Evolutionary conservation across 768 basidiomycete species (phyloP).

Genomic region (Suillus cothurnatus): DNA sequence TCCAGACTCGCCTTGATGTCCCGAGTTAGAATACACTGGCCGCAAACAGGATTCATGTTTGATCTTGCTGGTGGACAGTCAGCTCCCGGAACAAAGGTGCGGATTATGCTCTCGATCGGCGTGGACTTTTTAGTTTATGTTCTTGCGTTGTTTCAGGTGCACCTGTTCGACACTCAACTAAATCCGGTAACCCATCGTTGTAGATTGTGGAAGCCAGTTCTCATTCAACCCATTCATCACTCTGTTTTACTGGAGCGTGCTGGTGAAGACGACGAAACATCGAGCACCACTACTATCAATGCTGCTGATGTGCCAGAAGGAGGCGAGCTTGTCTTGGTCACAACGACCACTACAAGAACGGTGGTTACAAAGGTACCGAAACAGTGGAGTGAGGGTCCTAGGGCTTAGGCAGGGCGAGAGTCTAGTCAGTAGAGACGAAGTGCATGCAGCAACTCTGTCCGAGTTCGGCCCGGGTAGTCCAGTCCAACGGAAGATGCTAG

Average conservation of each 20-base stretch:
- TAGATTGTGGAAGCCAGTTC: neutral
- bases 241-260: neutral
- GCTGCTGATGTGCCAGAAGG: neutral
- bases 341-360: neutral
- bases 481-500: neutral
- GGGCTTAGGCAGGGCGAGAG: neutral
- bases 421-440: neutral
- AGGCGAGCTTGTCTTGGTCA: neutral
- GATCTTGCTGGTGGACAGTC: slow-evolving; percentile 30
- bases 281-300: neutral
- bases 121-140: neutral
- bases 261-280: neutral
- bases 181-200: neutral
- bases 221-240: neutral
- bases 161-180: neutral
- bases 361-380: neutral
- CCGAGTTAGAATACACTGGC: slow-evolving; percentile 30
- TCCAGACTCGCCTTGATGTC: neutral
- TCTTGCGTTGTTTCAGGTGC: neutral
- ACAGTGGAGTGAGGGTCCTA: neutral
- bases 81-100: slow-evolving; percentile 30
- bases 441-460: neutral
- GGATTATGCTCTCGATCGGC: neutral
- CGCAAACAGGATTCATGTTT: slow-evolving; percentile 26
- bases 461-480: neutral